A percentile compares a stretch with the other conserved stretches of the same genome.
These are phyloP conservation scores for Mycena galericulata DNA, from an alignment of 768 basidiomycete species.

Conservation along the genomic window DNA sequence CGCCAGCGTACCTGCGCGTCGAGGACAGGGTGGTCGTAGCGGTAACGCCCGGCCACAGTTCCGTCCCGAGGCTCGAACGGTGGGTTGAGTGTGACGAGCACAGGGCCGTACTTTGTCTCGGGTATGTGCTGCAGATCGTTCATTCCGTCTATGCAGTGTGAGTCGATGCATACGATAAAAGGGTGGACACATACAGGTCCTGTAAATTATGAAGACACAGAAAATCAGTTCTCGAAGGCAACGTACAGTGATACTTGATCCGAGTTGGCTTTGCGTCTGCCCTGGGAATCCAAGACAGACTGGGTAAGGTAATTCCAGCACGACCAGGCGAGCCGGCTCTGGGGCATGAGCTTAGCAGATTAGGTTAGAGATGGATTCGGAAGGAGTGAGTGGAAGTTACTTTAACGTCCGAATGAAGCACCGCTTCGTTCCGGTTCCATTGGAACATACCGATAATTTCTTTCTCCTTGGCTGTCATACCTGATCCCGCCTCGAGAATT, in stretches of 20 bases:
- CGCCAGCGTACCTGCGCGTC: no score
- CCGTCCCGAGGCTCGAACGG: constrained; percentile 66
- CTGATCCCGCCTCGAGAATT: constrained; percentile 63
- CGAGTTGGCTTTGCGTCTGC: constrained; percentile 54
- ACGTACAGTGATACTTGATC: constrained; percentile 74
- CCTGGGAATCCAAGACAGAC: constrained; percentile 51
- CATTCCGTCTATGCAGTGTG: constrained; percentile 71
- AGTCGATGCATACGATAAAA: not conserved
- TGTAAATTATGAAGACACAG: constrained; percentile 35
- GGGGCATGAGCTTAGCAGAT: constrained; percentile 66
- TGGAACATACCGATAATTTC: constrained; percentile 66
- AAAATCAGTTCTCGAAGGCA: not conserved
- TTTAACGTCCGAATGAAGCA: constrained; percentile 72
- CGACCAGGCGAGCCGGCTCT: constrained; percentile 70
- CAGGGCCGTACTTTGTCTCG: constrained; percentile 64
- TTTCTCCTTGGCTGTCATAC: constrained; percentile 63
- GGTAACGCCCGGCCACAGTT: constrained; percentile 62
- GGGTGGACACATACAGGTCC: constrained; percentile 53
- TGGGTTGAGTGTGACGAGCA: constrained; percentile 81
- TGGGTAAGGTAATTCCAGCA: constrained; percentile 85
- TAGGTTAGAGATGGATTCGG: not conserved
- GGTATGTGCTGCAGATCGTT: constrained; percentile 80
- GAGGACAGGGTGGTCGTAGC: constrained; percentile 79
- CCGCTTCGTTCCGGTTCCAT: constrained; percentile 77
- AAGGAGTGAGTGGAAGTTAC: constrained; percentile 50